Evolutionary conservation across 2,329 filamentous ascomycete genomes (phyloP).

Genomic region (Colletotrichum eremochloae): DNA sequence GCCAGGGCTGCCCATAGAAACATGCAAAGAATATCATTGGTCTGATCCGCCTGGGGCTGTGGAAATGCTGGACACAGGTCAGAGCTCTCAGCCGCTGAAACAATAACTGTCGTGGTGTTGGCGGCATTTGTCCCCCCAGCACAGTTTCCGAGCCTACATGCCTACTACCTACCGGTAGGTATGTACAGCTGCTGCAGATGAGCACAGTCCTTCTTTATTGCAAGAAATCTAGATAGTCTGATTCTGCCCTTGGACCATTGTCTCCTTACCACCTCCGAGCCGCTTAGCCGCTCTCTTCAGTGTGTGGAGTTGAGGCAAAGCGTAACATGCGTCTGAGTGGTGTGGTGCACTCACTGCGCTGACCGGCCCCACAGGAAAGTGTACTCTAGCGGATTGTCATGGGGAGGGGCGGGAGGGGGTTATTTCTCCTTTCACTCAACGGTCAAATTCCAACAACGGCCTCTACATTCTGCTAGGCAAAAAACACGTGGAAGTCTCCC

Average conservation of each 20-base stretch:
- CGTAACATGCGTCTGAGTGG: neutral
- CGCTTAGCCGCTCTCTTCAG: neutral
- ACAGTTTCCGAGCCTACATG: neutral
- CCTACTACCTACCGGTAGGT: neutral
- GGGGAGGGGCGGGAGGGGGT: neutral
- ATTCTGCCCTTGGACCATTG: conserved; percentile 22
- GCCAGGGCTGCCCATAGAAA: conserved; percentile 14
- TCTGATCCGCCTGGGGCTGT: neutral
- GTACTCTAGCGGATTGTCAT: conserved; percentile 21
- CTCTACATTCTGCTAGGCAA: neutral
- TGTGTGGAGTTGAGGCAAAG: neutral
- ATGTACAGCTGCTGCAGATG: conserved; percentile 1
- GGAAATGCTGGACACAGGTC: conserved; percentile 30
- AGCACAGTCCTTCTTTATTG: conserved; percentile 23
- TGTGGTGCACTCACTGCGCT: neutral
- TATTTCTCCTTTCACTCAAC: conserved; percentile 1
- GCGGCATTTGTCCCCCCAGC: neutral
- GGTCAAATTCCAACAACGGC: conserved; percentile 13
- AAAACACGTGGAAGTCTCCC: conserved; percentile 19
- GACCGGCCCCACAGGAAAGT: conserved; percentile 7
- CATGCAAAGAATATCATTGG: conserved; percentile 17
- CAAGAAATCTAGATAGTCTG: neutral
- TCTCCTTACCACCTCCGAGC: conserved; percentile 2
- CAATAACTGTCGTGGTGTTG: conserved; percentile 33
- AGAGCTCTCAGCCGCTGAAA: conserved; percentile 38